These are phyloP conservation scores for Pichia sp. DNA, from an alignment of 1,139 yeast genomes.

Conservation along the genomic window DNA sequence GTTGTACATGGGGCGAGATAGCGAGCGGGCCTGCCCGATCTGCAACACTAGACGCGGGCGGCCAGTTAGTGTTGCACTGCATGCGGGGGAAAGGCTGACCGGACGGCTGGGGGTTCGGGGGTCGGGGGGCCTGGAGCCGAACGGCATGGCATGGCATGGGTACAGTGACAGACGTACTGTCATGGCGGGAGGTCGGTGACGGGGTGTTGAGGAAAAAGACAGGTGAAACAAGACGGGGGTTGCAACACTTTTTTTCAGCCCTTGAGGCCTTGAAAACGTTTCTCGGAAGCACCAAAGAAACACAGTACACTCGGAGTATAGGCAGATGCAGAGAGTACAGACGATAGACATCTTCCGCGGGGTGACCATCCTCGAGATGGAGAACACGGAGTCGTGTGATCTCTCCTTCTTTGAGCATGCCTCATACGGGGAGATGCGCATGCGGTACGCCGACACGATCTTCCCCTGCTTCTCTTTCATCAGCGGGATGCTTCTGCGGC, in stretches of 20 bases:
- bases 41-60: neutral
- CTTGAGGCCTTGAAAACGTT: no score
- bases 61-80: neutral
- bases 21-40: no score
- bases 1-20: neutral
- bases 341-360: slow-evolving; percentile 33
- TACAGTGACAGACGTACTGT: neutral
- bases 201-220: neutral
- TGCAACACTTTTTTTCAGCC: no score
- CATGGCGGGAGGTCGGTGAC: neutral
- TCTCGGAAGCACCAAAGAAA: neutral
- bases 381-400: slow-evolving; percentile 29
- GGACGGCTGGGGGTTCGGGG: neutral
- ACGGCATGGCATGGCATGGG: neutral
- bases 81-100: neutral
- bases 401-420: slow-evolving; percentile 30
- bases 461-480: slow-evolving; percentile 36
- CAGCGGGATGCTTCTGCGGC: slow-evolving; percentile 31
- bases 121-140: neutral
- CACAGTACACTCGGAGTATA: neutral
- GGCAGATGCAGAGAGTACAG: slow-evolving; percentile 5
- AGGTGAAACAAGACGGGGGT: no score
- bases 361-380: slow-evolving; percentile 36
- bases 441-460: slow-evolving; percentile 36
- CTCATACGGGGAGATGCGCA: slow-evolving; percentile 25